Percentiles rank a stretch among this genome's conserved stretches.
These are phyloP conservation scores for Podospora anserina DNA, from an alignment of 495 filamentous ascomycete species.

Conservation along the genomic window DNA sequence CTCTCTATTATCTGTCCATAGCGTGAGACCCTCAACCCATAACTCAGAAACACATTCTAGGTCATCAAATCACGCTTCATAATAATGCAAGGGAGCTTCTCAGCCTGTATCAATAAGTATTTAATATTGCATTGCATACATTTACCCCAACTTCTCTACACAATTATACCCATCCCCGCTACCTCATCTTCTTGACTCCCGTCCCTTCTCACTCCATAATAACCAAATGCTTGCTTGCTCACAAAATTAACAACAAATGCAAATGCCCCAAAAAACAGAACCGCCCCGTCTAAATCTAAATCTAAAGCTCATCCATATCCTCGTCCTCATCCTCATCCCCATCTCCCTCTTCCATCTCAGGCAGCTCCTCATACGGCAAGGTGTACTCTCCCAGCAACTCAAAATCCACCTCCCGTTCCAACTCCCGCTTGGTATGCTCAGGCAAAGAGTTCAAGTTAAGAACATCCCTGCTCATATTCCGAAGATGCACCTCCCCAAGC, in stretches of 20 bases:
- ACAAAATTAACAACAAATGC: background rate
- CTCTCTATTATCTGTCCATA: too few relatives aligned
- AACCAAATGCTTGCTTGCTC: background rate
- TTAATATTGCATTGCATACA: too few relatives aligned
- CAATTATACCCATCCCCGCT: too few relatives aligned
- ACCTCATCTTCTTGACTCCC: too few relatives aligned
- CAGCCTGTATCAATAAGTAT: too few relatives aligned
- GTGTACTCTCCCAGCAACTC: constrained; percentile 13
- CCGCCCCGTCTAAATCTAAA: background rate
- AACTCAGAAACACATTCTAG: too few relatives aligned
- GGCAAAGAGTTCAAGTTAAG: constrained; percentile 9
- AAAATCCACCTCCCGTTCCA: constrained; percentile 21
- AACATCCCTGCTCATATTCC: background rate
- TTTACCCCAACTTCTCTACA: too few relatives aligned
- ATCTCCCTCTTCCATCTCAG: constrained; percentile 11
- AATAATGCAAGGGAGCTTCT: too few relatives aligned
- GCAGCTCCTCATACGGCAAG: background rate
- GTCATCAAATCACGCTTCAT: too few relatives aligned
- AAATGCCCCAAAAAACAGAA: background rate
- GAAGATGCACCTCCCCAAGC: background rate
- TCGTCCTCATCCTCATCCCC: constrained; percentile 16
- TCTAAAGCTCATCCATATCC: background rate
- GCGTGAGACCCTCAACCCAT: too few relatives aligned
- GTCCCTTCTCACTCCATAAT: too few relatives aligned
- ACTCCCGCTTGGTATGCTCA: constrained; percentile 12